A percentile compares a stretch with the other conserved stretches of the same genome.
Conservation (phyloP, 2,329 filamentous ascomycete genomes). For the Paracorniculantispora psalliotae region DNA sequence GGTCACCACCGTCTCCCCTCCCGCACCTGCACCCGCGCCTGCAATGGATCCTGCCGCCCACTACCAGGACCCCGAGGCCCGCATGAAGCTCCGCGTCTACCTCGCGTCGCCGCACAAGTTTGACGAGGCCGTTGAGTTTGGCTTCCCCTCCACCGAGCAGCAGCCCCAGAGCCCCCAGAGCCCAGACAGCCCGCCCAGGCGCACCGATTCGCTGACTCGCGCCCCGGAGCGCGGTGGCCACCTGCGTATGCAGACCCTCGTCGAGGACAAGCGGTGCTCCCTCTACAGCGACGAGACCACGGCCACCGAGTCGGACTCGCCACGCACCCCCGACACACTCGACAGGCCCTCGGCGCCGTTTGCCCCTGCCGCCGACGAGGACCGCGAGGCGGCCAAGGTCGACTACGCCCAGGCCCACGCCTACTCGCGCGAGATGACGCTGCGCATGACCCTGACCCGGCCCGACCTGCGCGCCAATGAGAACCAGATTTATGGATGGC, state of each 20-base stretch:
- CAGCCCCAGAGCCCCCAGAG: slow-evolving; percentile 16
- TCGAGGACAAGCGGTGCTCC: slow-evolving; percentile 54
- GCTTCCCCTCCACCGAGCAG: slow-evolving; percentile 68
- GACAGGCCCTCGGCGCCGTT: slow-evolving; percentile 34
- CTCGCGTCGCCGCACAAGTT: slow-evolving; percentile 90
- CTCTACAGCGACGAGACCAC: slow-evolving; percentile 52
- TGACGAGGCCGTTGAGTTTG: slow-evolving; percentile 93
- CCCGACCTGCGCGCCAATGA: slow-evolving; percentile 78
- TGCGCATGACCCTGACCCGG: slow-evolving; percentile 90
- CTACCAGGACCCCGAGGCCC: slow-evolving; percentile 85
- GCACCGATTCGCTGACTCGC: slow-evolving; percentile 11
- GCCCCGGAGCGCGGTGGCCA: background rate
- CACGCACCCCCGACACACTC: slow-evolving; percentile 48
- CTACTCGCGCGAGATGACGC: slow-evolving; percentile 78
- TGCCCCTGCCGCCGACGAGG: slow-evolving; percentile 23
- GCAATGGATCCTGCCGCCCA: slow-evolving; percentile 69
- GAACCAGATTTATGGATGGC: slow-evolving; percentile 67
- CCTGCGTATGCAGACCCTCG: slow-evolving; percentile 44
- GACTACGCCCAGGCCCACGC: slow-evolving; percentile 49
- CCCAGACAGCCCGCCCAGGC: slow-evolving; percentile 11
- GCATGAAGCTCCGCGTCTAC: slow-evolving; percentile 79
- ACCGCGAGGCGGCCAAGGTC: slow-evolving; percentile 23
- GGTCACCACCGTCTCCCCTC: slow-evolving; percentile 19
- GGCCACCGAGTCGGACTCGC: slow-evolving; percentile 54
- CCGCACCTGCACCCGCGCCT: slow-evolving; percentile 22